Evolutionary conservation across 768 basidiomycete species (phyloP).

Genomic region (Auricularia sp.): DNA sequence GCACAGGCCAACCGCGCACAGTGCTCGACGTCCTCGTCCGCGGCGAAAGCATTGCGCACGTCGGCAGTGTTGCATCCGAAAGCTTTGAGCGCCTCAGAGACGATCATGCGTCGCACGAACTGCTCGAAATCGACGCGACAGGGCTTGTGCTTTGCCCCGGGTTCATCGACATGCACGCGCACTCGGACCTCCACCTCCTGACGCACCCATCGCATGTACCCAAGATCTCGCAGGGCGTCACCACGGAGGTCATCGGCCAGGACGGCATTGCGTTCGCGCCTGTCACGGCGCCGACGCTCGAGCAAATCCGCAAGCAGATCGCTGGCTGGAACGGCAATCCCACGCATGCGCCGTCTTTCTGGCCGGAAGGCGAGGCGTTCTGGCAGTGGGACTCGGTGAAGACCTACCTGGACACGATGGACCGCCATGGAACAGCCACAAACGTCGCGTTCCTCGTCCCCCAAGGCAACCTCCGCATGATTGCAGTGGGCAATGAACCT

Average conservation of each 20-base stretch:
- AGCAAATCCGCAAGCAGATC: slow-evolving; percentile 19
- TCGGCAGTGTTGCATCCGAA: no score
- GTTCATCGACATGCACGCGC: slow-evolving; percentile 25
- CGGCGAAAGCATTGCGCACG: no score
- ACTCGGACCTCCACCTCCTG: slow-evolving; percentile 21
- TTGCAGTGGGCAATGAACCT: slow-evolving; percentile 20
- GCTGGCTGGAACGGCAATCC: slow-evolving; percentile 25
- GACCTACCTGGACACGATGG: slow-evolving; percentile 21
- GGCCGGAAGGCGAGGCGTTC: slow-evolving; percentile 11
- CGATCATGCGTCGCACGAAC: no score
- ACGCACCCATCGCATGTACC: slow-evolving; percentile 19
- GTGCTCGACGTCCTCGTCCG: not conserved
- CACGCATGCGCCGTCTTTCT: slow-evolving; percentile 3
- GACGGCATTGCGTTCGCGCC: slow-evolving; percentile 22
- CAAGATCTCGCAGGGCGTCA: slow-evolving; percentile 22
- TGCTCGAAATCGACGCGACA: no score
- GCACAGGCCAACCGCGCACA: not conserved
- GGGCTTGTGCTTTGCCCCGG: slow-evolving; percentile 16
- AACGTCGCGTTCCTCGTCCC: slow-evolving; percentile 22
- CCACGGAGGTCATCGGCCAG: slow-evolving; percentile 23
- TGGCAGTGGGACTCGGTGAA: slow-evolving; percentile 18
- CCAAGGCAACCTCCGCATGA: slow-evolving; percentile 21
- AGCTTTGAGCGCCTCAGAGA: no score
- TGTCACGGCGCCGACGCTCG: slow-evolving; percentile 11
- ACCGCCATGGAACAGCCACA: slow-evolving; percentile 17